A percentile compares a stretch with the other conserved stretches of the same genome.
Conservation (phyloP, 2,329 filamentous ascomycete species). For the Monilinia laxa region DNA sequence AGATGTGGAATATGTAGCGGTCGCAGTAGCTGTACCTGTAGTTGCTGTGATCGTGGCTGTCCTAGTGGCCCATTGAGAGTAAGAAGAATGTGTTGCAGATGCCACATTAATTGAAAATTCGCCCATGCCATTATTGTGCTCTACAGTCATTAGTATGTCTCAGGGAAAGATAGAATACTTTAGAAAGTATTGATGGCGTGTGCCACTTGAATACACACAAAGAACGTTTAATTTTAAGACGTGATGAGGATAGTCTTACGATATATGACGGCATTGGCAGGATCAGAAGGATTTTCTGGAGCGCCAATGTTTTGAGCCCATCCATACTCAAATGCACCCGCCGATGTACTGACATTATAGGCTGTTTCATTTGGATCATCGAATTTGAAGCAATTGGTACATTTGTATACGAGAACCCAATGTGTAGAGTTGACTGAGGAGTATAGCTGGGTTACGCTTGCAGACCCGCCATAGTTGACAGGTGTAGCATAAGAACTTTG, state of each 20-base stretch:
- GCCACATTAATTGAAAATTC: slow-evolving; percentile 49
- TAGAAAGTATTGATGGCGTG: slow-evolving; percentile 38
- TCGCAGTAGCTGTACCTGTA: slow-evolving; percentile 43
- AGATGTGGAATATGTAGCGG: slow-evolving; percentile 49
- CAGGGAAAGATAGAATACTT: slow-evolving; percentile 40
- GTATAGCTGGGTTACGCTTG: slow-evolving; percentile 60
- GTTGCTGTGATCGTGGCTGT: slow-evolving; percentile 38
- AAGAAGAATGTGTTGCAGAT: slow-evolving; percentile 45
- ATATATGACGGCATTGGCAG: slow-evolving; percentile 30
- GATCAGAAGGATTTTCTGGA: slow-evolving; percentile 44
- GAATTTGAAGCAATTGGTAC: slow-evolving; percentile 57
- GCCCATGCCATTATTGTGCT: slow-evolving; percentile 57
- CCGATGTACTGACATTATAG: slow-evolving; percentile 46
- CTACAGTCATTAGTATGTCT: slow-evolving; percentile 29
- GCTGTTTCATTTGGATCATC: slow-evolving; percentile 49
- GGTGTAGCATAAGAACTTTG: slow-evolving; percentile 57
- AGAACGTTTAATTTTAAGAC: not conserved
- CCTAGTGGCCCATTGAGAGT: slow-evolving; percentile 39
- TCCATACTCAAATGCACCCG: slow-evolving; percentile 50
- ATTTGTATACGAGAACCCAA: slow-evolving; percentile 65
- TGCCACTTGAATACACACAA: not conserved
- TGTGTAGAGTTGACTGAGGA: slow-evolving; percentile 56
- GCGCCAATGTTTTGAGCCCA: slow-evolving; percentile 52
- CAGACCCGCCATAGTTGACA: slow-evolving; percentile 58
- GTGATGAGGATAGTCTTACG: slow-evolving; percentile 14